Percentiles rank a stretch among this genome's conserved stretches.
Evolutionary conservation across 768 basidiomycete genomes (phyloP).

Genomic region (Cyclocybe cylindracea): DNA sequence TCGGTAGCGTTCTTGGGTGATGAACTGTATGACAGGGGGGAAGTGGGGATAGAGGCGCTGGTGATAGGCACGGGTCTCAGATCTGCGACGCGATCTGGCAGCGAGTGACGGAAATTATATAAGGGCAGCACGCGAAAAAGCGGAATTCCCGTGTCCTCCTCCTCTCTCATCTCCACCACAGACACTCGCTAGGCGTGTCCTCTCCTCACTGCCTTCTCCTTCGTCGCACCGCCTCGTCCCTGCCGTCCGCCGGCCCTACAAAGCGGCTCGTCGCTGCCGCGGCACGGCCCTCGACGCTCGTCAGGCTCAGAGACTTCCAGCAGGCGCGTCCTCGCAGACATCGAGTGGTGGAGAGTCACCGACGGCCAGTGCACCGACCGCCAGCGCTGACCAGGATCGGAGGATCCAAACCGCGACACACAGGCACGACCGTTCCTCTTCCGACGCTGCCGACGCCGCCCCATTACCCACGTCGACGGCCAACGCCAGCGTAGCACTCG

Average conservation of each 20-base stretch:
- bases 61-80: conserved; percentile 23
- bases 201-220: conserved; percentile 59
- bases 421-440: no score
- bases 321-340: conserved; percentile 79
- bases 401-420: conserved; percentile 41
- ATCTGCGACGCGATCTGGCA: no score
- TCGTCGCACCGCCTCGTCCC: conserved; percentile 73
- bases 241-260: conserved; percentile 67
- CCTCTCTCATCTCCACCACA: conserved; percentile 27
- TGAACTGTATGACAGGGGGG: conserved; percentile 11
- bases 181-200: conserved; percentile 50
- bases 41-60: conserved; percentile 20
- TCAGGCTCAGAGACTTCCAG: conserved; percentile 64
- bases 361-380: conserved; percentile 61
- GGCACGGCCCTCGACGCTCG: conserved; percentile 60
- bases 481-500: conserved; percentile 40
- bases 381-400: conserved; percentile 42
- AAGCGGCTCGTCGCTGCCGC: conserved; percentile 32
- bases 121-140: conserved; percentile 32
- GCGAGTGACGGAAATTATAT: conserved; percentile 41
- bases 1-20: conserved; percentile 8
- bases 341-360: conserved; percentile 85
- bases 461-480: conserved; percentile 34
- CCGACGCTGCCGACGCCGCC: conserved; percentile 20
- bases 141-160: conserved; percentile 34